These are phyloP conservation scores for Diaporthe ampelina DNA, from an alignment of 2,329 filamentous ascomycete species.

Conservation along the genomic window DNA sequence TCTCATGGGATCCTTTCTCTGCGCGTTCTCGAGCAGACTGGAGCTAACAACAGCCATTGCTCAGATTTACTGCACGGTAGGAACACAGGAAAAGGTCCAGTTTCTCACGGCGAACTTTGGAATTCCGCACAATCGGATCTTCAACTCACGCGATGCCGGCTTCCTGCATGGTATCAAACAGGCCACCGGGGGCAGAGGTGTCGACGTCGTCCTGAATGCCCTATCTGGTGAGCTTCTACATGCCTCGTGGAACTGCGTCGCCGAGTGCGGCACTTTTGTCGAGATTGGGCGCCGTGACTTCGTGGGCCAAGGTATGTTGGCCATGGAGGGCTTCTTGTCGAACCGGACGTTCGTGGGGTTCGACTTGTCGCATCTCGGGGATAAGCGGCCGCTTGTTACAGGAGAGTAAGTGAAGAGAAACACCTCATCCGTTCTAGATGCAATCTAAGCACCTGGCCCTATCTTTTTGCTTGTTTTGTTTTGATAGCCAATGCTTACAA, in stretches of 20 bases:
- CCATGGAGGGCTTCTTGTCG: conserved; percentile 13
- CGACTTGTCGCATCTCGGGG: background rate
- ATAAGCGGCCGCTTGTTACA: background rate
- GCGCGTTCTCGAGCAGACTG: background rate
- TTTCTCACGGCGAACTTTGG: background rate
- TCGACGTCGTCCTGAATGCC: conserved; percentile 33
- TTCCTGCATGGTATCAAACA: conserved; percentile 3
- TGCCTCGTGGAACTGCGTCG: conserved; percentile 30
- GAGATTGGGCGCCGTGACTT: conserved; percentile 31
- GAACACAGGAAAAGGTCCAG: conserved; percentile 2
- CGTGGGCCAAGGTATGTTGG: background rate
- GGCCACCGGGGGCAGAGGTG: conserved; percentile 22
- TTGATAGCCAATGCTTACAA: background rate
- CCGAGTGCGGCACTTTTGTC: conserved; percentile 15
- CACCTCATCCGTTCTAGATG: too few species aligned
- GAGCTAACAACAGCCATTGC: background rate
- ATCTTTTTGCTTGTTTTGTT: too few species aligned
- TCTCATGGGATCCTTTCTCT: too few species aligned
- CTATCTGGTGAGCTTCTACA: conserved; percentile 26
- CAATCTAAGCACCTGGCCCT: too few species aligned
- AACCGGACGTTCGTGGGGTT: conserved; percentile 19
- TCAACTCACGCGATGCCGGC: conserved; percentile 16
- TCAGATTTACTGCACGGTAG: conserved; percentile 9
- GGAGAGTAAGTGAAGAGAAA: background rate
- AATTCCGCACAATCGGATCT: conserved; percentile 9